phyloP scores from a whole-genome alignment of 805 yeast genomes.

The Lachancea kluyveri region DNA sequence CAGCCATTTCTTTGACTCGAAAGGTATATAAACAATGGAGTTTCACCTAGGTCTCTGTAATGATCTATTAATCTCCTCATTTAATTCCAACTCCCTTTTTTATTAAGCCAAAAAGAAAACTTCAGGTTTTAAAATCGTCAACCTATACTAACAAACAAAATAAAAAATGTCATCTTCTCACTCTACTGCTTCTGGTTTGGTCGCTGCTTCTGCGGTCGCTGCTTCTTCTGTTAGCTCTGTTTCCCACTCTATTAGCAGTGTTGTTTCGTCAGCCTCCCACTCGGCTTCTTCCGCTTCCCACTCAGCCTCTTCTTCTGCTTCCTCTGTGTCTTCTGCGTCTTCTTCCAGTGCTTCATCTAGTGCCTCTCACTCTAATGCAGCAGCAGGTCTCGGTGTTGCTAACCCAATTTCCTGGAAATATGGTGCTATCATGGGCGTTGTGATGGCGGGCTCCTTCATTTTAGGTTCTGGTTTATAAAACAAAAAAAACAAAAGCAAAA shows the following conservation, averaged over 20 bases:
- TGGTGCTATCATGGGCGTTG: conserved; percentile 35
- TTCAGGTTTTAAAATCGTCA: no score
- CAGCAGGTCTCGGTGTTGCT: conserved; percentile 31
- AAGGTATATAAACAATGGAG: no score
- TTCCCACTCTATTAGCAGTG: no score
- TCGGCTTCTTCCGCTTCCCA: conserved; percentile 4
- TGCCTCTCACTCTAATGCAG: conserved; percentile 20
- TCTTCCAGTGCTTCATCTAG: conserved; percentile 13
- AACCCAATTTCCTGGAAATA: conserved; percentile 36
- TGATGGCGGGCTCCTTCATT: conserved; percentile 34
- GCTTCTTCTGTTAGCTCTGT: conserved; percentile 23
- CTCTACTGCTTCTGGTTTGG: conserved; percentile 5
- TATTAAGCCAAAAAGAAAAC: no score
- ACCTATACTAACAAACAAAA: no score
- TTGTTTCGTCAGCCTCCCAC: conserved; percentile 11
- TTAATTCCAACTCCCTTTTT: no score
- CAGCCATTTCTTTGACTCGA: no score
- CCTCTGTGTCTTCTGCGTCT: conserved; percentile 9
- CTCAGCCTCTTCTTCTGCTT: conserved; percentile 8
- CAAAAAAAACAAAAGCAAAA: no score
- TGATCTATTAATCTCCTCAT: no score
- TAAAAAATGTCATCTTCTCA: no score
- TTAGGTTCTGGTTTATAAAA: conserved; percentile 29
- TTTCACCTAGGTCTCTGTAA: no score
- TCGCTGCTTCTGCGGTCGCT: conserved; percentile 21